Evolutionary conservation across 495 filamentous ascomycete species (phyloP).

Genomic region (Aspergillus nidulans): DNA sequence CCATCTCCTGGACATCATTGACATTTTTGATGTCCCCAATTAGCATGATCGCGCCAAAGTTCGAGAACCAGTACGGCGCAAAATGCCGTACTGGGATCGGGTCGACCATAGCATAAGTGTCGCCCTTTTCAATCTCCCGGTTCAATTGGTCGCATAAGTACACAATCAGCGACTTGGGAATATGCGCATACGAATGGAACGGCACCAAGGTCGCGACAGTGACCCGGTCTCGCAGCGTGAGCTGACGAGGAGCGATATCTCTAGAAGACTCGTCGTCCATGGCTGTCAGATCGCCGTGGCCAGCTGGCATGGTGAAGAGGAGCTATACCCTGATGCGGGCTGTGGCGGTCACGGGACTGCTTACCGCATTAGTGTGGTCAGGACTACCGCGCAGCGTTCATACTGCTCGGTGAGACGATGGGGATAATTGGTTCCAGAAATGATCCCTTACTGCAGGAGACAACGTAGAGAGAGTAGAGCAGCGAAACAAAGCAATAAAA

Average conservation of each 20-base stretch:
- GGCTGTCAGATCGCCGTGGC: constrained; percentile 71
- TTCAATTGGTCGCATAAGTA: constrained; percentile 87
- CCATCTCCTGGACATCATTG: constrained; percentile 55
- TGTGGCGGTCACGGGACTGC: constrained; percentile 38
- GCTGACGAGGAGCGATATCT: constrained; percentile 71
- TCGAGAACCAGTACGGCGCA: constrained; percentile 89
- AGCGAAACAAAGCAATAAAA: not conserved
- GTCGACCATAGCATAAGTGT: constrained; percentile 92
- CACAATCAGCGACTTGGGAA: constrained; percentile 68
- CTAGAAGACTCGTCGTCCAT: constrained; percentile 56
- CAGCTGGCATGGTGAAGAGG: constrained; percentile 66
- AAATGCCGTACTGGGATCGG: constrained; percentile 72
- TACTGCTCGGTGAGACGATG: not conserved
- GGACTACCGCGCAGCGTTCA: constrained; percentile 2
- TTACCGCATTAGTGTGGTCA: constrained; percentile 32
- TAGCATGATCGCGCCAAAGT: constrained; percentile 91
- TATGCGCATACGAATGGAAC: constrained; percentile 67
- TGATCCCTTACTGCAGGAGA: too few species aligned
- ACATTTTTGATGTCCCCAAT: constrained; percentile 70
- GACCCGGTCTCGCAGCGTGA: constrained; percentile 84
- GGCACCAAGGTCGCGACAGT: constrained; percentile 89
- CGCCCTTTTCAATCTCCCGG: constrained; percentile 90
- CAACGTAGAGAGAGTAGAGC: too few species aligned
- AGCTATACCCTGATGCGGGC: constrained; percentile 17
- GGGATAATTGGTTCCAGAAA: not conserved